Evolutionary conservation across 495 filamentous ascomycete genomes (phyloP), one percentile per base, ranked within the genome.

Genomic region (Penicillium paradoxum): DNA sequence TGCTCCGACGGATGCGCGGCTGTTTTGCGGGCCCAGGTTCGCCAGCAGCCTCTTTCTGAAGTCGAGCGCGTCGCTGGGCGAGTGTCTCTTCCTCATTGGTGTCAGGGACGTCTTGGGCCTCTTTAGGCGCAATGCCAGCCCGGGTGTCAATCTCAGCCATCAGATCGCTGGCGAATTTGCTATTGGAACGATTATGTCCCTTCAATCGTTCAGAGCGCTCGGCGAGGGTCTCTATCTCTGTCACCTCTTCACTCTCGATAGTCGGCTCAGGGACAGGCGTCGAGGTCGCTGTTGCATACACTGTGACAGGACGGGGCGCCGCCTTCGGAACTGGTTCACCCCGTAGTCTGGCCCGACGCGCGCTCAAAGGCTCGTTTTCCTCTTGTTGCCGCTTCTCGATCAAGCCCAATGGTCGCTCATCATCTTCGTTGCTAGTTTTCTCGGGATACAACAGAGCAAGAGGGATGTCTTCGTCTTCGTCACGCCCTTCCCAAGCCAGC

Each of bases 331-430:
- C 29, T 1, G 66, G 59, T 42, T 76, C 74, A 45, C 87, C 91
- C 48, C 83, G 79, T 14, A 98, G 76, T 55, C 93, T 76, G 25
- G 88, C 87, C 32, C 90, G 82, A 8, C 93, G 85, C 15, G 75
- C 74, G 57, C 88, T 91, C 37, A 98, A 71, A 6, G 93, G 91
- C 60, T 98, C 93, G 43, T 87, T 90, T 57, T 97, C 93, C 67
- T 98, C 93, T 55, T 92, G 70, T 47, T 95, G 83, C 8, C 87
- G 81, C 60, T 80, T 81, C 63, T 91, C 91, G 75, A 98, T 85
- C 17, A 98, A 71, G 13, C 93, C 93, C 18, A 91, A 63, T 0
- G 92, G 91, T 15, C 88, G 80, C 41, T 85, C 72, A 25, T 84
- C 79, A 33, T 81, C 79, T 8, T 74, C 64, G 10, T 75, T 68